Conservation (phyloP, 345 rosid species). For the Aquilaria malaccensis region DNA sequence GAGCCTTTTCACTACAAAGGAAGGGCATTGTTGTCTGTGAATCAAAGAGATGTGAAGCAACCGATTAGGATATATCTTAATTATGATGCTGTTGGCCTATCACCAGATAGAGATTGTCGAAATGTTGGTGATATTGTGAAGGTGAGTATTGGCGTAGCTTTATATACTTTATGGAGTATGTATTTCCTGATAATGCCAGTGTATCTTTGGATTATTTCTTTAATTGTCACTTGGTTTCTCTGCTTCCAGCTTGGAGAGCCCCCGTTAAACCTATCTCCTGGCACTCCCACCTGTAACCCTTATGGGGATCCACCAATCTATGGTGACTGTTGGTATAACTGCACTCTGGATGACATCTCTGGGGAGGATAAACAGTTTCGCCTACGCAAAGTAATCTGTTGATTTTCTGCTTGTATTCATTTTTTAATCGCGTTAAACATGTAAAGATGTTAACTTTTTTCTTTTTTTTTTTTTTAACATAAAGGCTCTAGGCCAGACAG, state of each 20-base stretch:
- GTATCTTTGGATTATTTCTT: slow-evolving; percentile 12
- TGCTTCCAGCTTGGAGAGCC: slow-evolving; percentile 87
- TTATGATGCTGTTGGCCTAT: slow-evolving; percentile 98
- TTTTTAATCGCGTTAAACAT: slow-evolving; percentile 4
- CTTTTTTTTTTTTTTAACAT: slow-evolving; percentile 13
- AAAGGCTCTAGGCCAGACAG: slow-evolving; percentile 95
- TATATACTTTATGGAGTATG: neutral
- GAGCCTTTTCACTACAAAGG: slow-evolving; percentile 48
- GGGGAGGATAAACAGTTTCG: slow-evolving; percentile 83
- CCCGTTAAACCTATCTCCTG: slow-evolving; percentile 37
- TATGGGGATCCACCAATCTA: slow-evolving; percentile 66
- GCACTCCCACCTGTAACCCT: slow-evolving; percentile 72
- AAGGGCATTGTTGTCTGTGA: slow-evolving; percentile 43
- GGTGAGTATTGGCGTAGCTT: slow-evolving; percentile 39
- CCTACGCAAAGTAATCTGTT: slow-evolving; percentile 66
- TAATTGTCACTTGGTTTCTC: neutral
- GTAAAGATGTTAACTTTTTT: slow-evolving; percentile 17
- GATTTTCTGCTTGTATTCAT: neutral
- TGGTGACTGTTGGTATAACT: slow-evolving; percentile 97
- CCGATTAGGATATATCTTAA: slow-evolving; percentile 92
- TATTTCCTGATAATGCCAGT: neutral
- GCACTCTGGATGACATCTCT: slow-evolving; percentile 88
- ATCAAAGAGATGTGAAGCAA: slow-evolving; percentile 53
- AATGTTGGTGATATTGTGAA: slow-evolving; percentile 81
- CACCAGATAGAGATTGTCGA: slow-evolving; percentile 82